Base-by-base conservation (phyloP, 2,329 filamentous ascomycete genomes). In the Metarhizium guizhouense region DNA sequence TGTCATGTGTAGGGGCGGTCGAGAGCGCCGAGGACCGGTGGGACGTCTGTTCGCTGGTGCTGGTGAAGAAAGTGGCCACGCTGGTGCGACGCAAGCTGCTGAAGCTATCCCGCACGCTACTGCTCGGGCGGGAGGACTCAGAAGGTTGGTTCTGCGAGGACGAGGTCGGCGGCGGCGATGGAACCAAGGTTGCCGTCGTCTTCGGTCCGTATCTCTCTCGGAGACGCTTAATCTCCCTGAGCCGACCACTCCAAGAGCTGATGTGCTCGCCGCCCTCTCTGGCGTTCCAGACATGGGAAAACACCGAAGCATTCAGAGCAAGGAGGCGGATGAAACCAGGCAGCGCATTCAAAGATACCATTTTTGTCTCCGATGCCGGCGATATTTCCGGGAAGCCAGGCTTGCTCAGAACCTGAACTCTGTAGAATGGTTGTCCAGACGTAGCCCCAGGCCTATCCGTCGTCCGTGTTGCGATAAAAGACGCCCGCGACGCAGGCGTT, bases 301-400 rank as follows among this genome's bases (percentile, higher is more conserved):
- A 96, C 8, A 97, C 90, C 14, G 90, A 95, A 0, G 94, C 92
- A 66, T 96, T 97, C 59, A 99, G 81, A 1, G 93, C 90, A 18
- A 97, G 77, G 50, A 96, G 84, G 42, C 94, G 85, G 54, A 96
- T 88, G 67, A 96, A 95, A 10, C 85, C 81, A 0, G 92, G 88
- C 8, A 99, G 77, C 13, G 90, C 90, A 62, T 84, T 85, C 36
- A 93, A 81, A 16, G 87, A 92, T 57, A 99, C 82, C 63, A 97
- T 87, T 70, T 97, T 97, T 8, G 88, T 86, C 60, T 93, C 88
- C 0, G 90, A 87, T 0, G 92, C 91, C 0, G 93, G 89, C 0
- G 92, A 96, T 53, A 97, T 89, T 63, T 93, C 88, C 0, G 94
- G 94, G 64, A 97, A 95, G 0, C 88, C 91, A 0, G 87, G 84